Base-by-base conservation (phyloP, 805 yeast genomes). In the Kluyveromyces nonfermentans region DNA sequence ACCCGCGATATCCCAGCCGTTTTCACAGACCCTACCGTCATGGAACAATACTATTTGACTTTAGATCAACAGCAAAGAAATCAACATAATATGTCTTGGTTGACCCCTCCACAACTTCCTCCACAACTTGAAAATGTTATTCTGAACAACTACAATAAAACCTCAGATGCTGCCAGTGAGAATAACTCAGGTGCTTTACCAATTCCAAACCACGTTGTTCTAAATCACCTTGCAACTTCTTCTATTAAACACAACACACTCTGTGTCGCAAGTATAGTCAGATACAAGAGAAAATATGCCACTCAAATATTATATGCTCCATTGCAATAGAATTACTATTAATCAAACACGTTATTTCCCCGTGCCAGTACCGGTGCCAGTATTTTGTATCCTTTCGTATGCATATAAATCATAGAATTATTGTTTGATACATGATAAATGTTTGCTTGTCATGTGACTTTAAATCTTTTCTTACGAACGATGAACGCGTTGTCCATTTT, bases 111-210 rank as follows among this genome's bases (percentile, higher is more conserved):
- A 18, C 95, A 85, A 59, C 71, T 93, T 40, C 98, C 98, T 7
- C 98, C 98, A 8, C 98, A 90, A 63, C 71, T 93, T 47, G 98
- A 93, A 60, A 83, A 84, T 56, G 97, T 93, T 44, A 88, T 93
- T 44, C 73, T 90, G 57, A 90, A 90, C 67, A 79, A 80, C 52
- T 82, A 74, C 69, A 61, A 69, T 2, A 57, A 48, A 37, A 18
- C 34, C n/a, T 15, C 42, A 9, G 60, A 49, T 44, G 30, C 48
- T 12, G 49, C 48, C 25, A 55, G 55, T 41, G 88, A 84, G 56
- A 90, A 88, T 61, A 85, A 83, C 53, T 76, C 85, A 33, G 95
- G 95, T 44, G 95, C 95, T 1, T 68, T 88, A 52, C 93, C 95
- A 8, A 87, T 88, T 45, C 97, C 97, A 12, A 87, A 89, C 59